Conservation (phyloP, 2,329 filamentous ascomycete species). For the Emmonsiellopsis sp. region DNA sequence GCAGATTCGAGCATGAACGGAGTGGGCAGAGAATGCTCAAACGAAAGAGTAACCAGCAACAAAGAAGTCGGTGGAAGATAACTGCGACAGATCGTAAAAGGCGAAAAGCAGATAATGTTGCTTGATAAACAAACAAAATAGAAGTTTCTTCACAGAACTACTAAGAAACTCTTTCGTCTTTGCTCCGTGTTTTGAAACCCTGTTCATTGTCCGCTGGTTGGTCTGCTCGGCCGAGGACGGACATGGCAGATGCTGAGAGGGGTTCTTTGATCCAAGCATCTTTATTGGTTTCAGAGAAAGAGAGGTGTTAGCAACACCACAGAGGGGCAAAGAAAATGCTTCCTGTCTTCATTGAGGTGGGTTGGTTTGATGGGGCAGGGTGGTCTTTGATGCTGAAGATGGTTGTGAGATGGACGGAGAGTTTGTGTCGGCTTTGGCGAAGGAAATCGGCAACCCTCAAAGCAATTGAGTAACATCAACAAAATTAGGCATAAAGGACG, state of each 20-base stretch:
- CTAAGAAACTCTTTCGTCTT: background rate
- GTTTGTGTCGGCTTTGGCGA: too few species aligned
- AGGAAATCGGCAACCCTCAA: too few species aligned
- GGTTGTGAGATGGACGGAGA: too few species aligned
- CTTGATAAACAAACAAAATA: too few species aligned
- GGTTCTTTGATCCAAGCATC: conserved; percentile 1
- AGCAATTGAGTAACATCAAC: too few species aligned
- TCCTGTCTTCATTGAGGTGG: too few species aligned
- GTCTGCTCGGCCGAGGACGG: background rate
- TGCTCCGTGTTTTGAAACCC: background rate
- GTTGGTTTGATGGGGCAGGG: too few species aligned
- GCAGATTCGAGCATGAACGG: background rate
- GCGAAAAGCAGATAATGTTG: background rate
- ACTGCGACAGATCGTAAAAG: background rate
- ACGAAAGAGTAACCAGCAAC: background rate
- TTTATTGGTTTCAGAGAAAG: background rate
- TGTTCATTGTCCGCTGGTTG: background rate
- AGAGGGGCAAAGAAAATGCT: background rate
- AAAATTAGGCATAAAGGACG: too few species aligned
- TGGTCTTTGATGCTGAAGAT: background rate
- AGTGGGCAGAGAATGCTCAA: background rate
- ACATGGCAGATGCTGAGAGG: background rate
- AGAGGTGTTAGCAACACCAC: too few species aligned
- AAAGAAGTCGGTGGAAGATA: background rate
- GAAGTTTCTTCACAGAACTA: background rate